Evolutionary conservation across 2,329 filamentous ascomycete genomes (phyloP).

Genomic region (Laburnicola sp.): DNA sequence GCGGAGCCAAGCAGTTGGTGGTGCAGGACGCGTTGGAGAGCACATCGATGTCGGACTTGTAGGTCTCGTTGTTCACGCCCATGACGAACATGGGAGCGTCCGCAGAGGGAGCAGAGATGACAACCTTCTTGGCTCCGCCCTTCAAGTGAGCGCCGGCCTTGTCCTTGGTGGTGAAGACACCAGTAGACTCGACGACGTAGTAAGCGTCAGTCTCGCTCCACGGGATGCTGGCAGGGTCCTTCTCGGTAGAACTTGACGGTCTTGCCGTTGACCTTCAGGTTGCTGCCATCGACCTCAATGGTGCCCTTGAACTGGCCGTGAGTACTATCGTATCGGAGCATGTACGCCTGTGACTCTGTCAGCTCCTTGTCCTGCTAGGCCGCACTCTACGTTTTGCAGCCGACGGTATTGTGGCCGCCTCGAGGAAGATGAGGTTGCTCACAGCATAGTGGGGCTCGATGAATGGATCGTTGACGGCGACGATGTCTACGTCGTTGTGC

Average conservation of each 20-base stretch:
- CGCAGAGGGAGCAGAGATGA: slow-evolving; percentile 82
- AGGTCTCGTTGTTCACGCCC: slow-evolving; percentile 95
- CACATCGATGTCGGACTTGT: slow-evolving; percentile 87
- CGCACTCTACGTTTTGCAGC: neutral
- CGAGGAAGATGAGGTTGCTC: slow-evolving; percentile 53
- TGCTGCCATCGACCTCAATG: slow-evolving; percentile 71
- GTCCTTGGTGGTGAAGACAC: slow-evolving; percentile 98
- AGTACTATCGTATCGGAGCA: slow-evolving; percentile 99
- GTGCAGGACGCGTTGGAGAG: slow-evolving; percentile 99
- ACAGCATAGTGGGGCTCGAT: slow-evolving; percentile 97
- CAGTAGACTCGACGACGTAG: slow-evolving; percentile 97
- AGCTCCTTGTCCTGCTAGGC: slow-evolving; percentile 22
- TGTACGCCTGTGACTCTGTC: slow-evolving; percentile 75
- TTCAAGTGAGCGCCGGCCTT: slow-evolving; percentile 94
- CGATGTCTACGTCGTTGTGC: slow-evolving; percentile 85
- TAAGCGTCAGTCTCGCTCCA: slow-evolving; percentile 85
- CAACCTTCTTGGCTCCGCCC: slow-evolving; percentile 94
- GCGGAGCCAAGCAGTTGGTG: slow-evolving; percentile 99
- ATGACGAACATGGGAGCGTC: slow-evolving; percentile 99
- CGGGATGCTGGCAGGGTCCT: slow-evolving; percentile 85
- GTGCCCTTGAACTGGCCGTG: slow-evolving; percentile 97
- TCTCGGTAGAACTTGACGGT: slow-evolving; percentile 92
- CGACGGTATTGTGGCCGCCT: too few relatives aligned
- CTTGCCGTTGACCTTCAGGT: slow-evolving; percentile 90
- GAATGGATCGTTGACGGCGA: slow-evolving; percentile 99